A percentile compares a stretch with the other conserved stretches of the same genome.
phyloP scores from a whole-genome alignment of 768 basidiomycete genomes.

The Tulasnella sp. region DNA sequence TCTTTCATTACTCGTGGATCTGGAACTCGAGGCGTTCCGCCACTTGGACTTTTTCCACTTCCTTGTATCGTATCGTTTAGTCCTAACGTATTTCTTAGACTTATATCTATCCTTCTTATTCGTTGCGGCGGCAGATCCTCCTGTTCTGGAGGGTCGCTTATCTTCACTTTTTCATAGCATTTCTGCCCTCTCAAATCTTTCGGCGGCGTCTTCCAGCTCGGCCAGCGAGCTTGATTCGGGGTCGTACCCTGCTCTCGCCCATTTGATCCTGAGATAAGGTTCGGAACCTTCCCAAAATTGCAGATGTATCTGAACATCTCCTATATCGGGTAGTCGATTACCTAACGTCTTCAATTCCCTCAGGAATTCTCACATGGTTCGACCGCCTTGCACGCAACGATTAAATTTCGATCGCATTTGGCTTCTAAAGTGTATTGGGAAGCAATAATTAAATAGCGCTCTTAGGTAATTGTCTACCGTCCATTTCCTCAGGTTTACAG shows the following conservation, averaged over 20 bases:
- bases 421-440: constrained; percentile 14
- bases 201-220: background rate
- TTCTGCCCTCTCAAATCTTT: constrained; percentile 1
- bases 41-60: background rate
- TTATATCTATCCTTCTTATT: background rate
- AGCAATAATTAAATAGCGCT: constrained; percentile 15
- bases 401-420: background rate
- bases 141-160: background rate
- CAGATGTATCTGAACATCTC: background rate
- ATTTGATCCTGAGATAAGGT: background rate
- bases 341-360: constrained; percentile 11
- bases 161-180: background rate
- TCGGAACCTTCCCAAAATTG: background rate
- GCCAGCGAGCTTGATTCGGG: background rate
- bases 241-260: background rate
- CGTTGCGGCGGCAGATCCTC: too few relatives aligned
- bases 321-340: constrained; percentile 13
- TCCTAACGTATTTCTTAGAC: background rate
- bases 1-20: background rate
- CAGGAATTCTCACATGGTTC: background rate
- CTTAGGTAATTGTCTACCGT: background rate
- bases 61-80: background rate
- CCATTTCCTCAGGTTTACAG: background rate
- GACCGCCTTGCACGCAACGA: background rate
- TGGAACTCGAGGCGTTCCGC: background rate